These are phyloP conservation scores for Penicillium steckii DNA, from an alignment of 495 filamentous ascomycete genomes.

Conservation along the genomic window DNA sequence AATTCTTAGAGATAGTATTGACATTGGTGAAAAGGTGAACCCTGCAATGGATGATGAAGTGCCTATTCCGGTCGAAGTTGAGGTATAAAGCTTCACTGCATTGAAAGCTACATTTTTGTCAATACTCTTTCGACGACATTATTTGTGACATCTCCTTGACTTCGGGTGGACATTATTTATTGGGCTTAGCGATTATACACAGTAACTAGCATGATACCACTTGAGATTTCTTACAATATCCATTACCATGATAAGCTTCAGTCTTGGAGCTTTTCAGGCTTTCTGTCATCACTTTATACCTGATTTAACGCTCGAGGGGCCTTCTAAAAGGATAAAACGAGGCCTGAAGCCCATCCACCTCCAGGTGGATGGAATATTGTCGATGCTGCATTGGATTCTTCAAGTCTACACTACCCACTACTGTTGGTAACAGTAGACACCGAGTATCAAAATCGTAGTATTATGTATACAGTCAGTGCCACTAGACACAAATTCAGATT, in stretches of 20 bases:
- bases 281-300: neutral
- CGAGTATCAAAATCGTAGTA: too few species aligned
- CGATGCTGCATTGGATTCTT: too few species aligned
- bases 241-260: too few species aligned
- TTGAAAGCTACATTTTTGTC: neutral
- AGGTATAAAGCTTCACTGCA: neutral
- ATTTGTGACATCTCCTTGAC: neutral
- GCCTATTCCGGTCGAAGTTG: conserved; percentile 23
- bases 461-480: too few species aligned
- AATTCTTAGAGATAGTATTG: conserved; percentile 71
- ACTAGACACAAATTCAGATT: neutral
- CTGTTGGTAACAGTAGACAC: too few species aligned
- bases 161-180: neutral
- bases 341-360: too few species aligned
- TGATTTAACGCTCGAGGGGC: too few species aligned
- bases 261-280: neutral
- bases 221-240: neutral
- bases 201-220: conserved; percentile 10
- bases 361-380: too few species aligned
- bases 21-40: conserved; percentile 76
- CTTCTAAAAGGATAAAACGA: too few species aligned
- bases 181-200: conserved; percentile 16
- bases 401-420: too few species aligned
- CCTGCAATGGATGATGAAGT: conserved; percentile 62
- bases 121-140: neutral